Conservation (phyloP, 2,329 filamentous ascomycete species). For the Westerdykella ornata region DNA sequence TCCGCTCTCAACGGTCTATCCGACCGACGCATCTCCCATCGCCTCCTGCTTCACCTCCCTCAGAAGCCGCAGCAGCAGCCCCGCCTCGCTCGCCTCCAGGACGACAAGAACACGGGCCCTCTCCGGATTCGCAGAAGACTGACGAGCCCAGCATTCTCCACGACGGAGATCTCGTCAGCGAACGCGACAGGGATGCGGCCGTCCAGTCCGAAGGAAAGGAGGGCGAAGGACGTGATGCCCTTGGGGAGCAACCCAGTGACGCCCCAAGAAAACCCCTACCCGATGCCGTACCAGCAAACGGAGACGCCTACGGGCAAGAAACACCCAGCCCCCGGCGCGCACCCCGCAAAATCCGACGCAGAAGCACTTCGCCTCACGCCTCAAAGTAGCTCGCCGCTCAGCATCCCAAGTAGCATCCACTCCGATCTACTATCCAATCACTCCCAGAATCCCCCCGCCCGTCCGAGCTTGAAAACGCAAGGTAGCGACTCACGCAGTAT, state of each 20-base stretch:
- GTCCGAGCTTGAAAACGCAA: not conserved
- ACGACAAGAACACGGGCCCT: constrained; percentile 23
- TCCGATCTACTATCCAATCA: not conserved
- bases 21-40: constrained; percentile 28
- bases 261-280: constrained; percentile 16
- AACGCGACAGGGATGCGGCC: constrained; percentile 23
- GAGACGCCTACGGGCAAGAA: constrained; percentile 9
- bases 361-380: constrained; percentile 18
- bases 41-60: constrained; percentile 22
- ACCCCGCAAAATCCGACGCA: constrained; percentile 31
- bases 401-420: constrained; percentile 1
- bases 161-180: constrained; percentile 29
- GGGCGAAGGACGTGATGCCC: constrained; percentile 11
- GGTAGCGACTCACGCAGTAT: constrained; percentile 11
- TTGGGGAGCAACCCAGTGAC: constrained; percentile 19
- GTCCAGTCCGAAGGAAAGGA: constrained; percentile 19
- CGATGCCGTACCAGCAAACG: constrained; percentile 5
- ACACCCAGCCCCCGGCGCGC: constrained; percentile 28
- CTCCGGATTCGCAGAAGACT: constrained; percentile 33
- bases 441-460: not conserved
- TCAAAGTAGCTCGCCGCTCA: constrained; percentile 7
- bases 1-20: constrained; percentile 23
- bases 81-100: constrained; percentile 28
- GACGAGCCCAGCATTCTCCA: constrained; percentile 32
- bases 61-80: constrained; percentile 15